Evolutionary conservation across 106 monocot species (phyloP), one percentile per base, ranked within the genome.

Genomic region (Apostasia ramifera): DNA sequence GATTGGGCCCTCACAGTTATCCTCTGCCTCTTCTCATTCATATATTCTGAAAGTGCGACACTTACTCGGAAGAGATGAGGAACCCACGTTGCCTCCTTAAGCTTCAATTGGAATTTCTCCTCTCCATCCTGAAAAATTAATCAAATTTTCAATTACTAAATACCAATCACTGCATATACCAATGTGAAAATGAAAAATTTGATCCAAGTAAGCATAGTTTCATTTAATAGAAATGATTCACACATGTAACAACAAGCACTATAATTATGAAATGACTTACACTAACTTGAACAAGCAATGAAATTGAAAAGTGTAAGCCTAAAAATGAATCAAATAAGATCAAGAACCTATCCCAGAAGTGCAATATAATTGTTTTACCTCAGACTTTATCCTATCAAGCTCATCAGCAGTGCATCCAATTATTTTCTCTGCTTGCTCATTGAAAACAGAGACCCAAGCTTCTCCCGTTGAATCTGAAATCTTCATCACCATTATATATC

Each of bases 321-420:
- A 53, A 9, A 12, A 53, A 1, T 63, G 40, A 63, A 38, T 2
- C 40, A 44, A 11, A 1, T 9, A 53, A 53, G 0, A 53, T 53
- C 8, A 5, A n/a, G n/a, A n/a, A n/a, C n/a, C n/a, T n/a, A n/a
- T n/a, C n/a, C n/a, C 1, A 12, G 10, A 53, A 53, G 8, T 53
- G 13, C 13, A 5, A 2, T 9, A 53, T 5, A 53, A 12, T 53
- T 12, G 8, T 1, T 12, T 3, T 13, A 95, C 91, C 76, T 95
- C 92, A 11, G 71, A 76, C 73, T 83, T 95, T 4, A 92, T 76
- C 56, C 86, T 80, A 54, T 87, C 83, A 74, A 98, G 98, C 69
- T 93, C 98, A 74, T 93, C 90, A 44, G 93, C 98, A 59, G 71
- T 81, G 86, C 87, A 98, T 12, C 98, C 93, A 62, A 98, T 81